Evolutionary conservation across 371 early-diverging fungal species (phyloP), one percentile per base, ranked within the genome.

Genomic region (Batkoa obscura): DNA sequence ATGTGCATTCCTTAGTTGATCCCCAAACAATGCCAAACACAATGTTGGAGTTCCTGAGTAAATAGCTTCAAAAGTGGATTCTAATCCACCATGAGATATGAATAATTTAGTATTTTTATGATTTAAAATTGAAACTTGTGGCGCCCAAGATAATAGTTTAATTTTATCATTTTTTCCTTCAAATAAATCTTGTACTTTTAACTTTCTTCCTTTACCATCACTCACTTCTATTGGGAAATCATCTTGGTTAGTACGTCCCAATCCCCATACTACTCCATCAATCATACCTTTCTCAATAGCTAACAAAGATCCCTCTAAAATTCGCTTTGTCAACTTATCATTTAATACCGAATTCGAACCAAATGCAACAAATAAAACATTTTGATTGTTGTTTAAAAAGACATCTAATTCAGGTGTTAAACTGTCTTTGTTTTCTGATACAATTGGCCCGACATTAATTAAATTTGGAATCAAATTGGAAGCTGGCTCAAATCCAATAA

Each of bases 41-140:
- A 52, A 33, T 3, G 52, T 58, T 3, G 58, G 58, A 8, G 52
- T 52, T 9, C 52, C 58, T 3, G 58, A 35, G 5, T 38, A 6
- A 10, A 58, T 34, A 5, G 43, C 32, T 58, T 58, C 58, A 23
- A 41, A 43, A 1, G 46, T 50, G 3, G 43, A 43, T 5, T 43
- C 58, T 1, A 58, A 6, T 23, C 58, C 58, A 35, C 58, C 48
- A 37, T 58, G 58, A 35, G 52, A 43, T 10, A 58, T 43, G 32
- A 58, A 58, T 3, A 46, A 3, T 30, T 52, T 50, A 2, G 52
- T 51, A 30, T 30, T 17, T 5, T 42, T 33, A 43, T 58, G 58
- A 15, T 52, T 43, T 30, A 58, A 34, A 12, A 58, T 49, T 17
- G 45, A 43, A 6, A 33, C 50, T 36, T 58, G 58, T 1, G 58